Evolutionary conservation across 1,284 basidiomycete genomes (phyloP).

Genomic region (Fistulinella staudtii): DNA sequence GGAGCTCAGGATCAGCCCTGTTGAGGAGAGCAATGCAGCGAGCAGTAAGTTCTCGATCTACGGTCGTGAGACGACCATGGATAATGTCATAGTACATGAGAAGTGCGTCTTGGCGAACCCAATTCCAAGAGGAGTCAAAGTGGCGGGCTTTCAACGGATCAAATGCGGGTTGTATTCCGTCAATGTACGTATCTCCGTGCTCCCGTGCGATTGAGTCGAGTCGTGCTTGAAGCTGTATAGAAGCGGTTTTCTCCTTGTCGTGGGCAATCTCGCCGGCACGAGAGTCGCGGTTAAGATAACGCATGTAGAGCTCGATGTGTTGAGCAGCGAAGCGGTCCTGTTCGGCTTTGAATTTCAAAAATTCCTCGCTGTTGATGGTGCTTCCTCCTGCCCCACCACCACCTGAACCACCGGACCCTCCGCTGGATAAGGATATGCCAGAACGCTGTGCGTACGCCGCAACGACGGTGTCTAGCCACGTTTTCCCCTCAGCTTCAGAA

Average conservation of each 20-base stretch:
- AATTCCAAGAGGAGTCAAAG: conserved; percentile 99
- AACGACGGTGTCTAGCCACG: conserved; percentile 89
- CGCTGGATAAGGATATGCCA: conserved; percentile 81
- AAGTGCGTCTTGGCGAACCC: conserved; percentile 94
- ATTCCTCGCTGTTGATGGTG: conserved; percentile 96
- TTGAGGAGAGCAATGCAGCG: conserved; percentile 98
- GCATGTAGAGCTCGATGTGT: conserved; percentile 94
- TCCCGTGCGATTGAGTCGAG: conserved; percentile 87
- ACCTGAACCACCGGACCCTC: conserved; percentile 56
- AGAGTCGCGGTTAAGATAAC: conserved; percentile 92
- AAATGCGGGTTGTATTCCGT: conserved; percentile 93
- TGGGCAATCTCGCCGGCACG: conserved; percentile 87
- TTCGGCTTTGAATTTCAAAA: conserved; percentile 92
- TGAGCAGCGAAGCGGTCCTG: conserved; percentile 91
- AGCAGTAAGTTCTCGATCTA: conserved; percentile 94
- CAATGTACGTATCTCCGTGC: conserved; percentile 90
- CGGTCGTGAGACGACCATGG: conserved; percentile 88
- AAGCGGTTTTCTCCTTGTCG: conserved; percentile 79
- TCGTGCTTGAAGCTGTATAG: conserved; percentile 74
- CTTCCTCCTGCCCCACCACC: conserved; percentile 68
- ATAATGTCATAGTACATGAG: conserved; percentile 98
- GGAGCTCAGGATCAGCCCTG: conserved; percentile 86
- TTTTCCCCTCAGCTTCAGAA: conserved; percentile 89
- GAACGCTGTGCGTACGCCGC: conserved; percentile 82
- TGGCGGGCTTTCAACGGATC: conserved; percentile 94